Base-by-base conservation (phyloP, 1,284 basidiomycete genomes). In the Ceratobasidium sp. region DNA sequence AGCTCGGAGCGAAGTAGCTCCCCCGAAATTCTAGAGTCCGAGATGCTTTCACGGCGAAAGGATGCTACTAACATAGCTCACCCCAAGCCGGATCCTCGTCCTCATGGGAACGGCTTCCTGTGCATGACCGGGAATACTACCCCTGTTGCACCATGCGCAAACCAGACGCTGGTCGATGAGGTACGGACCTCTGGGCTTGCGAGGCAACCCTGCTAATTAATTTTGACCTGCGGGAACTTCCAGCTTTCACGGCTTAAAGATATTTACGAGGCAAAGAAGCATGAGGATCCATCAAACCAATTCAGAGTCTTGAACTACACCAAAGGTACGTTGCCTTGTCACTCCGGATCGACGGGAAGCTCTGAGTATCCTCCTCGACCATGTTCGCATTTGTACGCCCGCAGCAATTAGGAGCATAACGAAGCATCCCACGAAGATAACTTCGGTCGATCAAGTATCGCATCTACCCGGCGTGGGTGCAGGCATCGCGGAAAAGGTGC, bases 401-500 rank as follows among this genome's bases (percentile, higher is more conserved):
- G 25, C 69, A 90, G 89, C 81, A 58, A 84, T 89, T 39, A 80
- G 82, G 16, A 80, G 82, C 0, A 71, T 87, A 42, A 78, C 80
- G 69, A 81, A 79, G 47, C 80, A 87, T 74, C 83, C 84, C 0
- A 84, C 79, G 68, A 84, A 85, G 2, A 89, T 95, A 72, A 81
- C 77, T 57, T 84, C 83, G 0, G 81, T 81, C 44, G 80, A 82
- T 11, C 85, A 95, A 73, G 92, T 91, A 0, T 76, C 79, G 14
- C 78, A 79, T 7, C 83, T 95, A 56, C 79, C 77, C 13, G 87
- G 88, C 1, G 83, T 94, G 7, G 92, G 90, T 0, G 80, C 84
- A 36, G 89, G 86, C 75, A 90, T 91, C 0, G 90, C 90, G 1
- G 75, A 80, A 23, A 91, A 94, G 80, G 91, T 89, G 44, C 33